A percentile compares a stretch with the other conserved stretches of the same genome.
Conservation (phyloP, 2,329 filamentous ascomycete genomes). For the Cryphonectria parasitica region DNA sequence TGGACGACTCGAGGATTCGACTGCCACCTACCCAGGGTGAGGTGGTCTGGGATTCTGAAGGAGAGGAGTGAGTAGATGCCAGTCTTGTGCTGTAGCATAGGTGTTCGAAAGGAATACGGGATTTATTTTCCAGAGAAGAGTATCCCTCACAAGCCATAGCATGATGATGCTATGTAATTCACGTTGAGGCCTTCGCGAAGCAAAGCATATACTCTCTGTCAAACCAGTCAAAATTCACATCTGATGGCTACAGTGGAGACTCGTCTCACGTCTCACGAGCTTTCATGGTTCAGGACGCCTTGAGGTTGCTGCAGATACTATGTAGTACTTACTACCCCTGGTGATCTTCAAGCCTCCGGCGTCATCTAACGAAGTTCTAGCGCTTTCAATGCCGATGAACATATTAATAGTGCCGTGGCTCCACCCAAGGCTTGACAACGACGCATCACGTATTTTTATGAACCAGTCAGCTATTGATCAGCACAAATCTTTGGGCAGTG, state of each 20-base stretch:
- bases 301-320: background rate
- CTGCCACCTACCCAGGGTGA: slow-evolving; percentile 40
- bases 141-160: background rate
- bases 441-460: background rate
- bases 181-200: background rate
- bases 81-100: background rate
- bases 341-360: background rate
- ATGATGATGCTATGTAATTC: background rate
- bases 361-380: background rate
- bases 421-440: background rate
- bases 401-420: background rate
- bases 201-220: background rate
- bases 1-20: slow-evolving; percentile 44
- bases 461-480: background rate
- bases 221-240: background rate
- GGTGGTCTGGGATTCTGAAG: slow-evolving; percentile 48
- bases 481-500: background rate
- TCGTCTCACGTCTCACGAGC: background rate
- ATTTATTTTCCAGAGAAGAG: background rate
- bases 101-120: background rate
- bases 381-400: background rate
- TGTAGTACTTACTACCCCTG: background rate
- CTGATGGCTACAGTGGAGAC: background rate
- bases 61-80: slow-evolving; percentile 35
- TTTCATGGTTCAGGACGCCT: background rate